Evolutionary conservation across 352 stramenopile genomes (phyloP).

Genomic region (Globisporangium apiculatum): DNA sequence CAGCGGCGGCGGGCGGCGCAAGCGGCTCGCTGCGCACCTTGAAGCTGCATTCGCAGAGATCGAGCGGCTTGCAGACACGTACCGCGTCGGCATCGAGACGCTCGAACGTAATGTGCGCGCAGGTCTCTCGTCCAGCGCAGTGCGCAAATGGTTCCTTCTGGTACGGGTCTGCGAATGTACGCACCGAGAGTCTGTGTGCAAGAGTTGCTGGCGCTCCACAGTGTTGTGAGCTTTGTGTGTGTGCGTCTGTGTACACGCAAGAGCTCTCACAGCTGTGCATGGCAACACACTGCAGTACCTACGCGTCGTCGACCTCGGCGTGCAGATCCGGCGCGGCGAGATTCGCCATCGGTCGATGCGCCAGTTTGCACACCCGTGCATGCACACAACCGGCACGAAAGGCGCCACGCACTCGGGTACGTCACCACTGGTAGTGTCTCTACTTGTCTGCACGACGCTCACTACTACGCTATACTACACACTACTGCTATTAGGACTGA

Average conservation of each 20-base stretch:
- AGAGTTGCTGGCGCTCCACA: not conserved
- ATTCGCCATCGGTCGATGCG: conserved; percentile 41
- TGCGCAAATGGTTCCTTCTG: conserved; percentile 55
- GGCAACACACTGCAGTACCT: conserved; percentile 34
- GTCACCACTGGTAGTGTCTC: not conserved
- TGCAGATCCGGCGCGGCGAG: conserved; percentile 72
- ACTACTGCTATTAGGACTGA: conserved; percentile 28
- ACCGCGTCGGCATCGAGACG: conserved; percentile 30
- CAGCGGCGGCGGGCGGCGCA: conserved; percentile 6
- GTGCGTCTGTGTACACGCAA: not conserved
- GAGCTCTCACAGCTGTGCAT: not conserved
- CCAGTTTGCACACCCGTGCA: conserved; percentile 30
- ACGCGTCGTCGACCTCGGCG: conserved; percentile 48
- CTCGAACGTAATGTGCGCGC: conserved; percentile 25
- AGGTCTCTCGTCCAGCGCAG: conserved; percentile 32
- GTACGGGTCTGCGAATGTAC: conserved; percentile 13
- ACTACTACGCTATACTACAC: too few species aligned
- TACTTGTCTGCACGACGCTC: too few species aligned
- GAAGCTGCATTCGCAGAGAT: conserved; percentile 43
- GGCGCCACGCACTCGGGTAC: conserved; percentile 47
- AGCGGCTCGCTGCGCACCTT: conserved; percentile 39
- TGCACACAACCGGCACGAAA: conserved; percentile 59
- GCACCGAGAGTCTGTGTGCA: too few species aligned
- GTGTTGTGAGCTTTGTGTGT: not conserved
- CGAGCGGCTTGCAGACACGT: conserved; percentile 28